Base-by-base conservation (phyloP, 768 basidiomycete species). In the Harrya chromipes region DNA sequence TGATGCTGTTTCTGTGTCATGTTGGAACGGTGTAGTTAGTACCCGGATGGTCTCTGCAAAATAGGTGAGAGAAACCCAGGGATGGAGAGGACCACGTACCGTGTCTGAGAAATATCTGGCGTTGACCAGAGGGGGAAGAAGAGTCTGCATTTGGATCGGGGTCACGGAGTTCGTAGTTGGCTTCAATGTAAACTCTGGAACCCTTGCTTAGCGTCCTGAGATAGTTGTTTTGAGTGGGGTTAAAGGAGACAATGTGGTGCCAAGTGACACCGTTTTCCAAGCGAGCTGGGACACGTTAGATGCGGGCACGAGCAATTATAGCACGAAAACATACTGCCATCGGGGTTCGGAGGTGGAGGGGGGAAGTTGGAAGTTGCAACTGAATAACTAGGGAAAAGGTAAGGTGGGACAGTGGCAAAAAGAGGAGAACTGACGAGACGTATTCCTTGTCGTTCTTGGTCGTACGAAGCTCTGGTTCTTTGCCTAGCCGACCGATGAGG, bases 51-150 rank as follows among this genome's bases (percentile, higher is more conserved):
- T 57, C 64, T 87, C 85, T 87, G 59, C 29, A 45, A n/a, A 29
- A 16, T 33, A 19, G 13, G 42, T 62, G 26, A 62, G 56, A 16
- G 3, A 7, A 41, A 49, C 7, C 3, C 44, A 27, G 26, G 26
- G 11, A 24, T 2, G 11, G 23, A 5, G 40, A 6, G 20, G 31
- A 29, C 2, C 12, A 54, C 79, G 35, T 52, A 89, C 91, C 89
- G 55, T 93, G 90, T 62, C 80, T 75, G 35, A 93, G 74, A 69
- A 90, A 86, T 47, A 93, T 85, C 65, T 91, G 89, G 27, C 87
- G 83, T 62, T 90, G 89, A 1, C 83, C 85, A 47, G 82, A 75
- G 26, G 84, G 79, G 1, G 86, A 80, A 43, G 76, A 69, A 3
- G 87, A 75, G 44, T 90, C 87, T 12, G 87, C 80, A 34, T 71